Evolutionary conservation across 768 basidiomycete species (phyloP).

Genomic region (Russula ochroleuca): DNA sequence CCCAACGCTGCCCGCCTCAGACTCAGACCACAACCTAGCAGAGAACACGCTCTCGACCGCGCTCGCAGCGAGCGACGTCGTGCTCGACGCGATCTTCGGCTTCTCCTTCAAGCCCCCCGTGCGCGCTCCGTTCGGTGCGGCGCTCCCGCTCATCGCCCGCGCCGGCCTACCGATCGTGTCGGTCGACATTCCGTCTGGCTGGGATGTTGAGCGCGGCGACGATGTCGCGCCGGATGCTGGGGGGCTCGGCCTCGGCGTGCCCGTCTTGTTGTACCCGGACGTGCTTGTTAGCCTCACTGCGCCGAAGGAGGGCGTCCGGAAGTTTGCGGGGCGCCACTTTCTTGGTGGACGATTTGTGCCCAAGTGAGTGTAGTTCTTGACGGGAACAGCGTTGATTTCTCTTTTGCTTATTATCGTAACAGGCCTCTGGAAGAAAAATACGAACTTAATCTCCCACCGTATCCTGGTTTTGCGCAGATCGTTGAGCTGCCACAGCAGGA

Average conservation of each 20-base stretch:
- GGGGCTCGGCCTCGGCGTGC: slow-evolving; percentile 34
- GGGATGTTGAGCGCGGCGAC: slow-evolving; percentile 86
- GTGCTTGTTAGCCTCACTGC: slow-evolving; percentile 89
- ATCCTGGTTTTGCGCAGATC: slow-evolving; percentile 76
- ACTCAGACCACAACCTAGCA: slow-evolving; percentile 37
- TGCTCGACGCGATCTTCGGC: slow-evolving; percentile 95
- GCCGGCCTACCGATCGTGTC: slow-evolving; percentile 80
- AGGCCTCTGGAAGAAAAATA: slow-evolving; percentile 73
- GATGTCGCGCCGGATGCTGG: background rate
- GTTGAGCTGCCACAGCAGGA: slow-evolving; percentile 55
- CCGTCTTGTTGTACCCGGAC: slow-evolving; percentile 66
- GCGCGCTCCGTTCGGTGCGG: slow-evolving; percentile 79
- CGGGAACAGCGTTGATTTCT: background rate
- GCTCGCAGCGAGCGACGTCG: slow-evolving; percentile 63
- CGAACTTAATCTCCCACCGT: slow-evolving; percentile 74
- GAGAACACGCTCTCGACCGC: slow-evolving; percentile 44
- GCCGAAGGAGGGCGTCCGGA: slow-evolving; percentile 81
- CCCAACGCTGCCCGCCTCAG: slow-evolving; percentile 51
- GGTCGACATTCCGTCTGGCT: slow-evolving; percentile 95
- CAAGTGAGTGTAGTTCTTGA: slow-evolving; percentile 47
- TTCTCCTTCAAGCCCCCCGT: slow-evolving; percentile 95
- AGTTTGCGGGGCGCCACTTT: slow-evolving; percentile 81
- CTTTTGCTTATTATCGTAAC: background rate
- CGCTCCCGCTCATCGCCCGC: slow-evolving; percentile 59
- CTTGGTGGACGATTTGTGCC: slow-evolving; percentile 93